These are phyloP conservation scores for Trypanosoma theileri DNA, from an alignment of 208 protist species.

Conservation along the genomic window DNA sequence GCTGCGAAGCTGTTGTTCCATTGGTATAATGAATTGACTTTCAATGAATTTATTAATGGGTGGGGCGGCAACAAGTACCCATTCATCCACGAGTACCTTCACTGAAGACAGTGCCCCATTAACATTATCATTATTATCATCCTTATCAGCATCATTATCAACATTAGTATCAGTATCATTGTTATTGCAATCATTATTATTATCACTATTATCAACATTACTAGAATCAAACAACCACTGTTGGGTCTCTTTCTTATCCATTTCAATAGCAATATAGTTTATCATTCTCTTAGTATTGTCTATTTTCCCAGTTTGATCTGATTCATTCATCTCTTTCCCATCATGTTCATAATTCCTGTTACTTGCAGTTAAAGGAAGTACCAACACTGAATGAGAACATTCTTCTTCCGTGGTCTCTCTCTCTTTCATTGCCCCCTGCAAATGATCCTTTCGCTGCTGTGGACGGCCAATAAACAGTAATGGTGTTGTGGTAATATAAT, in stretches of 20 bases:
- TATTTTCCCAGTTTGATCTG: neutral
- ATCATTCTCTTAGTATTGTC: neutral
- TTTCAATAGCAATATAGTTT: neutral
- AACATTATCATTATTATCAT: neutral
- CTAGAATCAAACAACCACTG: neutral
- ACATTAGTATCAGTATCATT: neutral
- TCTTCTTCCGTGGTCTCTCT: neutral
- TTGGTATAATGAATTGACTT: slow-evolving; percentile 11
- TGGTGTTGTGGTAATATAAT: neutral
- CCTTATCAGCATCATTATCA: no score
- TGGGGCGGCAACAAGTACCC: slow-evolving; percentile 5
- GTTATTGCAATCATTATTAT: neutral
- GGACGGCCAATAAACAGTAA: slow-evolving; percentile 1
- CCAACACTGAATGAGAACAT: no score
- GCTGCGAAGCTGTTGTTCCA: slow-evolving; percentile 3
- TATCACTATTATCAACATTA: neutral
- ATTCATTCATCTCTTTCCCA: no score
- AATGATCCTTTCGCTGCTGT: no score
- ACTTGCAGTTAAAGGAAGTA: no score
- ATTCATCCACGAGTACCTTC: slow-evolving; percentile 7
- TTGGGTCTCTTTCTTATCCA: neutral
- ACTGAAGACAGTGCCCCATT: neutral
- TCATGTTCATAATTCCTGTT: no score
- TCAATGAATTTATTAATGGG: slow-evolving; percentile 20
- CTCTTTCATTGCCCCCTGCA: neutral